These are phyloP conservation scores for Glycine latifolia DNA, from an alignment of 306 rosid species.

Conservation along the genomic window DNA sequence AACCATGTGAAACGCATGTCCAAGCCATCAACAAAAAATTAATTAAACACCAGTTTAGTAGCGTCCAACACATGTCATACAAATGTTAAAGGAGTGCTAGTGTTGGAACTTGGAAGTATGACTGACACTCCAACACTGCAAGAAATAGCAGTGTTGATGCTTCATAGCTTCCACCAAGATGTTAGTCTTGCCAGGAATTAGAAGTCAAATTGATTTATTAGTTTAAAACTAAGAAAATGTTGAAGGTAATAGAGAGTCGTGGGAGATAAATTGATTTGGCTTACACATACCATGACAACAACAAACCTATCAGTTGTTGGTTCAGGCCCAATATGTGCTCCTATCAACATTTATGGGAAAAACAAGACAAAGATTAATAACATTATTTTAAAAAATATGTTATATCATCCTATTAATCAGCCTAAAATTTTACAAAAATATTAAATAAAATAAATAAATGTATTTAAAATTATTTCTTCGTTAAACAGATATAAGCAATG, in stretches of 20 bases:
- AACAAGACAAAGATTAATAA: conserved; percentile 38
- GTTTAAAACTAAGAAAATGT: conserved; percentile 29
- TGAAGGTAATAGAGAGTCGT: conserved; percentile 20
- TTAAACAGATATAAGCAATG: conserved; percentile 16
- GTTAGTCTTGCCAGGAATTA: neutral
- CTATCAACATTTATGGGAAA: conserved; percentile 49
- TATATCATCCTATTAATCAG: neutral
- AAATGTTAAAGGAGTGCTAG: too few species aligned
- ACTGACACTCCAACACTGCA: too few species aligned
- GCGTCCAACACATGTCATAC: too few species aligned
- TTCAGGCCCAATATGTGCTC: conserved; percentile 98
- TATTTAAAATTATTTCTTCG: neutral
- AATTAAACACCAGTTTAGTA: too few species aligned
- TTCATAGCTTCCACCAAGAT: too few species aligned
- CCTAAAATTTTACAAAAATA: neutral
- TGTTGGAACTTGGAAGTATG: too few species aligned
- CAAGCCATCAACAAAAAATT: too few species aligned
- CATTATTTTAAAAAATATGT: neutral
- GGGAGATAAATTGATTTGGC: conserved; percentile 19
- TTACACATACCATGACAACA: conserved; percentile 82
- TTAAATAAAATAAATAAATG: neutral
- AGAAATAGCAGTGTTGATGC: too few species aligned
- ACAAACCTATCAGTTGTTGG: conserved; percentile 98
- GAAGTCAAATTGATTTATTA: conserved; percentile 9
- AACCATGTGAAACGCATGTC: too few species aligned